Conservation (phyloP, 1,284 basidiomycete genomes). For the Fistulina hepatica region DNA sequence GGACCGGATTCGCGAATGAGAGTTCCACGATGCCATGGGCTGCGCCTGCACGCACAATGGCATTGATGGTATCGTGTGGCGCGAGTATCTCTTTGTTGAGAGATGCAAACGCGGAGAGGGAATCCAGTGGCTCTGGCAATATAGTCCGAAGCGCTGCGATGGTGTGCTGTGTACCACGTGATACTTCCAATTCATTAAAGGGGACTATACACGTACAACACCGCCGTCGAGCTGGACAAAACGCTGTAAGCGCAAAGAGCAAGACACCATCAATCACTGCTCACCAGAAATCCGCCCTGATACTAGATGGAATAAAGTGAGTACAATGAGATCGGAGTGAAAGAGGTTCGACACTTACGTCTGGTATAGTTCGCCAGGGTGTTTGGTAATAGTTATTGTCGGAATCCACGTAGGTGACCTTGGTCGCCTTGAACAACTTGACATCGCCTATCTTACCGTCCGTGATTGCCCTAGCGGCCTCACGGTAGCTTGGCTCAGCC, state of each 20-base stretch:
- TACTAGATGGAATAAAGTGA: conserved; percentile 36
- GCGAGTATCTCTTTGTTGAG: conserved; percentile 58
- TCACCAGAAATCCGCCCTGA: conserved; percentile 70
- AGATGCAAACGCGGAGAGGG: conserved; percentile 54
- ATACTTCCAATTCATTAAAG: conserved; percentile 5
- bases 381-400: conserved; percentile 71
- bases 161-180: conserved; percentile 38
- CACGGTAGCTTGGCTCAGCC: conserved; percentile 49
- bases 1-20: conserved; percentile 45
- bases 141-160: conserved; percentile 50
- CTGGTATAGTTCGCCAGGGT: conserved; percentile 73
- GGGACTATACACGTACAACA: conserved; percentile 37
- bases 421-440: conserved; percentile 47
- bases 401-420: conserved; percentile 46
- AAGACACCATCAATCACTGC: conserved; percentile 16
- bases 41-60: conserved; percentile 38
- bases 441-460: conserved; percentile 56
- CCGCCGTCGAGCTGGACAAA: conserved; percentile 49
- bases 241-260: conserved; percentile 4
- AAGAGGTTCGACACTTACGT: conserved; percentile 34
- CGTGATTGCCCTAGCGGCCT: conserved; percentile 42
- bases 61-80: conserved; percentile 68
- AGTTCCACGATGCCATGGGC: conserved; percentile 50
- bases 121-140: conserved; percentile 40
- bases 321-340: conserved; percentile 4